phyloP scores from a whole-genome alignment of 2,329 filamentous ascomycete genomes.

The Exophiala mesophila region DNA sequence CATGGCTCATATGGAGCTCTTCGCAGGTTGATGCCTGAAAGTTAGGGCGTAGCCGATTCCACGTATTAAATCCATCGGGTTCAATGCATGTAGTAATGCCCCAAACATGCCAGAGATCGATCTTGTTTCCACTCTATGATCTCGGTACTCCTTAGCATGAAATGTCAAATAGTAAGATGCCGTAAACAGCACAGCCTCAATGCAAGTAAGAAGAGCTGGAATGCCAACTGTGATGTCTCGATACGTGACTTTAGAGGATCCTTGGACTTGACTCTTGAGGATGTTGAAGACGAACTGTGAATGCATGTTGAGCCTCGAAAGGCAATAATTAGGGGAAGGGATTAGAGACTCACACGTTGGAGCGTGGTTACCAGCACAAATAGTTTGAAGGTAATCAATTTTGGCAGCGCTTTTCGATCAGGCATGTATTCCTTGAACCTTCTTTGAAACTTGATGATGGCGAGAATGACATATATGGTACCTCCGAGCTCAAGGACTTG shows the following conservation, averaged over 20 bases:
- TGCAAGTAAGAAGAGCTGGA: conserved; percentile 67
- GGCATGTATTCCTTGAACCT: conserved; percentile 73
- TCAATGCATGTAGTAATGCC: conserved; percentile 12
- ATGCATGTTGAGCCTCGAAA: not conserved
- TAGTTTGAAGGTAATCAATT: conserved; percentile 66
- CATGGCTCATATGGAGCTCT: too few relatives aligned
- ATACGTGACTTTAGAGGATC: conserved; percentile 55
- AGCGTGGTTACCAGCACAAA: conserved; percentile 88
- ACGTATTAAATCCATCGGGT: conserved; percentile 13
- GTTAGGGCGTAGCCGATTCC: too few relatives aligned
- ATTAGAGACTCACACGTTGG: conserved; percentile 48
- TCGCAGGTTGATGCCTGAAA: too few relatives aligned
- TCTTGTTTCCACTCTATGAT: not conserved
- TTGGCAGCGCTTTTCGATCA: conserved; percentile 9
- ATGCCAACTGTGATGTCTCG: conserved; percentile 72
- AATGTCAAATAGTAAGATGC: conserved; percentile 77
- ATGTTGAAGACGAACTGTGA: conserved; percentile 55
- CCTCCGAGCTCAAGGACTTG: conserved; percentile 19
- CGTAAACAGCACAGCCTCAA: conserved; percentile 78
- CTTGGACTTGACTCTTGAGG: conserved; percentile 51
- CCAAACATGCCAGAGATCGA: not conserved
- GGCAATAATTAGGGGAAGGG: conserved; percentile 44
- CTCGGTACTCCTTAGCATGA: conserved; percentile 42
- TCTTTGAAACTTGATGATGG: conserved; percentile 80
- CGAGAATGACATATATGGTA: conserved; percentile 49